A percentile compares a stretch with the other conserved stretches of the same genome.
Evolutionary conservation across 129 eudicot species (phyloP).

Genomic region (Pittosporum tobira): DNA sequence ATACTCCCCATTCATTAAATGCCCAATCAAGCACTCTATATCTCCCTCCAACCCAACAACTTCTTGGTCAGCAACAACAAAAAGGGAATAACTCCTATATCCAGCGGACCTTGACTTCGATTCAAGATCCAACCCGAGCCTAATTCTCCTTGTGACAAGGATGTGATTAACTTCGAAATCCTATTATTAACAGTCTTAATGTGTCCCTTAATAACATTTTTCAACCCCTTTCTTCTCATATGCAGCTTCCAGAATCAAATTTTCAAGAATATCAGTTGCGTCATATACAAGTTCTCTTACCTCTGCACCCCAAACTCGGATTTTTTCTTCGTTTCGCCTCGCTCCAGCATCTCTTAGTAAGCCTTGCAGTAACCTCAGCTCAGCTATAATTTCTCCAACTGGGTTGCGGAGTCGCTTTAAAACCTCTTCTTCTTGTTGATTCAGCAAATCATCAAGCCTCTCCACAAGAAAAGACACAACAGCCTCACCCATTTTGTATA

Average conservation of each 20-base stretch:
- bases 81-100: conserved; percentile 1
- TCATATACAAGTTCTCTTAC: background rate
- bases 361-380: background rate
- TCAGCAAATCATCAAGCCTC: background rate
- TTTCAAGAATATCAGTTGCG: background rate
- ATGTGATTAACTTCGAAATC: background rate
- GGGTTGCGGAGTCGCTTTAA: background rate
- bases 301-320: background rate
- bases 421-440: background rate
- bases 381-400: background rate
- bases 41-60: conserved; percentile 10
- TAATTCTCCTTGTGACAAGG: background rate
- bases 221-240: background rate
- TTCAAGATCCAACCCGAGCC: background rate
- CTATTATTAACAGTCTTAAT: background rate
- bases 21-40: background rate
- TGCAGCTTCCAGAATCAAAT: background rate
- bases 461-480: background rate
- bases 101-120: background rate
- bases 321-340: background rate
- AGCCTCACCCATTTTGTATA: background rate
- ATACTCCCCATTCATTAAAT: background rate
- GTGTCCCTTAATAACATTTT: background rate
- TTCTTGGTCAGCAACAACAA: background rate
- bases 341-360: background rate